phyloP scores from a whole-genome alignment of 768 basidiomycete species.

The Multifurca ochricompacta region DNA sequence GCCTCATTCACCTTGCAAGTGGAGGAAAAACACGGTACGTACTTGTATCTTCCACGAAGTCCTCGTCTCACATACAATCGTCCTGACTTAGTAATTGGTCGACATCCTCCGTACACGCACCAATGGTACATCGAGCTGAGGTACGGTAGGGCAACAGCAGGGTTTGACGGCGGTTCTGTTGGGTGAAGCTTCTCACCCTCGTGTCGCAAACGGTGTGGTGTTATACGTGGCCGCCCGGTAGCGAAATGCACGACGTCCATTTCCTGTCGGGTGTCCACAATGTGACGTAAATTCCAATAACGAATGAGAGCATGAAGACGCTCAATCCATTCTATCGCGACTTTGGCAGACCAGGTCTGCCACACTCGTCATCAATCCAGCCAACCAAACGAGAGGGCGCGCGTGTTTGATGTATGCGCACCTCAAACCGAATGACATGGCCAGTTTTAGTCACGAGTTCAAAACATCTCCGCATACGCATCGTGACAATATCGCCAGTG shows the following conservation, averaged over 20 bases:
- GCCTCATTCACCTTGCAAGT: not conserved
- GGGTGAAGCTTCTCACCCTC: slow-evolving; percentile 36
- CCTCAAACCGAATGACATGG: slow-evolving; percentile 70
- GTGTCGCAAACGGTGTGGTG: slow-evolving; percentile 42
- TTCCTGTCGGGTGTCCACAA: slow-evolving; percentile 66
- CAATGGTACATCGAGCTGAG: slow-evolving; percentile 71
- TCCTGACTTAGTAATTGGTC: slow-evolving; percentile 64
- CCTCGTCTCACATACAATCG: slow-evolving; percentile 67
- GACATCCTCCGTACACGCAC: slow-evolving; percentile 79
- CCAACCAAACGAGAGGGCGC: not conserved
- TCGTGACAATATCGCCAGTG: slow-evolving; percentile 31
- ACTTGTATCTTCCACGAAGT: slow-evolving; percentile 73
- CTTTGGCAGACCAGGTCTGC: slow-evolving; percentile 55
- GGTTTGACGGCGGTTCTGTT: slow-evolving; percentile 42
- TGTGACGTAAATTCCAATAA: slow-evolving; percentile 78
- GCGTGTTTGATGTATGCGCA: slow-evolving; percentile 28
- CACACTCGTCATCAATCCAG: not conserved
- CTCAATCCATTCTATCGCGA: slow-evolving; percentile 82
- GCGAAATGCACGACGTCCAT: slow-evolving; percentile 63
- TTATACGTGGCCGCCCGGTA: slow-evolving; percentile 48
- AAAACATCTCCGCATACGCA: slow-evolving; percentile 63
- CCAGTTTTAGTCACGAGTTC: slow-evolving; percentile 69
- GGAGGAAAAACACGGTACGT: slow-evolving; percentile 25
- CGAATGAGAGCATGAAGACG: slow-evolving; percentile 57
- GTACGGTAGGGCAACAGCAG: slow-evolving; percentile 46